Base-by-base conservation (phyloP, 192 early-diverging fungal genomes). In the Coemansia sp. region DNA sequence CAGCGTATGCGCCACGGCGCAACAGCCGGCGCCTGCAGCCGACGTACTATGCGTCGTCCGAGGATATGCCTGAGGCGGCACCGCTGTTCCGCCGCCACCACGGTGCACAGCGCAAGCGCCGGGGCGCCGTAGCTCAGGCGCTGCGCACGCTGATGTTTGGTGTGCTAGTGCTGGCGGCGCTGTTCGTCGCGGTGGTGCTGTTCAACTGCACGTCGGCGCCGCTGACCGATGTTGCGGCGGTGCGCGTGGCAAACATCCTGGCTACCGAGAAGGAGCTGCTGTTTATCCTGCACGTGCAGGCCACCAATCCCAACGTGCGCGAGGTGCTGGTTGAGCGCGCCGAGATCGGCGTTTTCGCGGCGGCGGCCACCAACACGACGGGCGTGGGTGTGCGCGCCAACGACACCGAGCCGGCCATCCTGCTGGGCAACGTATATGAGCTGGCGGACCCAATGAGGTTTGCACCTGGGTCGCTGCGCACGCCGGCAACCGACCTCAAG, bases 201-300 rank as follows among this genome's bases (percentile, higher is more conserved):
- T 73, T 73, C 47, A 70, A 74, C 63, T 53, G 54, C 51, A 78
- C 76, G 25, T 71, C 72, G 15, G 56, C 58, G 18, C 79, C 79
- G 11, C 58, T 81, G 45, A 47, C 41, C 23, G 72, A 79, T 5
- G 77, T 81, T 17, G 60, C 57, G 28, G 70, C 72, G 14, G 72
- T 72, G 14, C 57, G 56, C 3, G 77, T 86, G 33, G 64, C 75
- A 14, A 67, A 80, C 40, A 81, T 87, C 4, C 50, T 87, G 35
- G 81, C 85, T 7, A 76, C 85, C 4, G 83, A 87, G 22, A 85
- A 83, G 57, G 83, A 85, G 53, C 64, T 87, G 19, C 75, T 87
- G 20, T 85, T 87, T 32, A 81, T 85, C 46, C 50, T 87, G 43
- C 79, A 85, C 47, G 57, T 87, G 8, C 53, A 70, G 33, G 77